Base-by-base conservation (phyloP, 106 monocot genomes). In the Dendrobium nobile region DNA sequence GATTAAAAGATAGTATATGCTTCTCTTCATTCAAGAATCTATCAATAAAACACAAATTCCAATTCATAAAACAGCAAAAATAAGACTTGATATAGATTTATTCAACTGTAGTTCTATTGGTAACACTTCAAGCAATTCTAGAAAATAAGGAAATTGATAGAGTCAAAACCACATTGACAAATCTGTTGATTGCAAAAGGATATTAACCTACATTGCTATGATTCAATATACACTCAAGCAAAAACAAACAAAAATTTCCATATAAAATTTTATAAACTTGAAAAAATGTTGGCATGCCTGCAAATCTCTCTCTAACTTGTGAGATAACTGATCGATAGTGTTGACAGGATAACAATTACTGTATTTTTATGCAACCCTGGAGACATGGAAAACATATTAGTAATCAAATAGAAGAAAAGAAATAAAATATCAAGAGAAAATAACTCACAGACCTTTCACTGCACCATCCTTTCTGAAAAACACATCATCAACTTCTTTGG, bases 301-400 rank as follows among this genome's bases (percentile, higher is more conserved):
- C 73, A 40, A 88, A 64, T 67, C 55, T 81, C 83, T 89, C 84
- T 86, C 83, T 72, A 93, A 51, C 77, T 87, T 84, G 78, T 82
- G 68, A 90, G 42, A 41, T 81, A 80, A 65, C 67, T 82, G 47
- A 80, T 85, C n/a, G 86, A 81, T 55, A 93, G 33, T 78, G 87
- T 79, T 7, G 92, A 92, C 41, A 80, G 86, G 74, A 96, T 45
- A 17, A 96, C 82, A 75, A 93, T 42, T 77, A 88, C 78, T 33
- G 87, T 80, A 86, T 87, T 87, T 73, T 86, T 78, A 40, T 47
- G 44, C 55, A 92, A 82, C 24, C 90, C 96, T 93, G 67, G 59
- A 64, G 55, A 77, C 10, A 84, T 59, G 27, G 44, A 59, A 31
- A 22, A 75, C 17, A 79, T 41, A 79, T 55, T 24, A 43, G 13